A percentile compares a stretch with the other conserved stretches of the same genome.
Evolutionary conservation across 805 yeast species (phyloP).

Genomic region (Cyberlindnera samutprakarnensis): DNA sequence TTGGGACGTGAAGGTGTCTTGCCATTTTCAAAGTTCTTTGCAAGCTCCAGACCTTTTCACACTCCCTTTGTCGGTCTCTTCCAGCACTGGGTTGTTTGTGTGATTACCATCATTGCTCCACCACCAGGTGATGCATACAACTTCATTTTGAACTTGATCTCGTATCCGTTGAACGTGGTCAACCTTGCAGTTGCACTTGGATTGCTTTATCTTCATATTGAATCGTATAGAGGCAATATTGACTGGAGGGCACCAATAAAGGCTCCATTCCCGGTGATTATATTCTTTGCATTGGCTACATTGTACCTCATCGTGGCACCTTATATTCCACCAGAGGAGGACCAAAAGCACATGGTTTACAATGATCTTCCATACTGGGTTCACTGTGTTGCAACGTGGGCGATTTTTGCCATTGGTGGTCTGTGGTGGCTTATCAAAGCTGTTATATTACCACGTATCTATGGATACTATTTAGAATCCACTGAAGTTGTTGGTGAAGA

Average conservation of each 20-base stretch:
- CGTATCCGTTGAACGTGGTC: conserved; percentile 76
- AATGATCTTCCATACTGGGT: conserved; percentile 65
- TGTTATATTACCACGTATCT: conserved; percentile 44
- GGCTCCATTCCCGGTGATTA: conserved; percentile 54
- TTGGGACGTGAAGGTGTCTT: conserved; percentile 76
- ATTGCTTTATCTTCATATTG: conserved; percentile 48
- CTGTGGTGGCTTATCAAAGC: conserved; percentile 64
- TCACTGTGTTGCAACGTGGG: conserved; percentile 80
- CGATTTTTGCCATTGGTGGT: conserved; percentile 57
- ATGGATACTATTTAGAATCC: conserved; percentile 43
- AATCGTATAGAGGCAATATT: conserved; percentile 38
- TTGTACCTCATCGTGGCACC: conserved; percentile 70
- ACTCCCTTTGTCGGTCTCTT: conserved; percentile 68
- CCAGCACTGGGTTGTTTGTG: conserved; percentile 72
- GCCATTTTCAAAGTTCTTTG: conserved; percentile 68
- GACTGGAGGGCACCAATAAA: conserved; percentile 68
- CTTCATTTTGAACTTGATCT: conserved; percentile 69
- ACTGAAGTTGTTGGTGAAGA: conserved; percentile 55
- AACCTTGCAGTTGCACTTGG: conserved; percentile 60
- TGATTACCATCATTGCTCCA: conserved; percentile 68
- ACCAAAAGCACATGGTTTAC: conserved; percentile 51
- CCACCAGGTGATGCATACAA: conserved; percentile 88
- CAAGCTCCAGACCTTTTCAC: conserved; percentile 62
- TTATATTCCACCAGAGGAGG: conserved; percentile 63
- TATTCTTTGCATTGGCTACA: conserved; percentile 59